Base-by-base conservation (phyloP, 2,329 filamentous ascomycete genomes). In the Aureobasidium pullulans region DNA sequence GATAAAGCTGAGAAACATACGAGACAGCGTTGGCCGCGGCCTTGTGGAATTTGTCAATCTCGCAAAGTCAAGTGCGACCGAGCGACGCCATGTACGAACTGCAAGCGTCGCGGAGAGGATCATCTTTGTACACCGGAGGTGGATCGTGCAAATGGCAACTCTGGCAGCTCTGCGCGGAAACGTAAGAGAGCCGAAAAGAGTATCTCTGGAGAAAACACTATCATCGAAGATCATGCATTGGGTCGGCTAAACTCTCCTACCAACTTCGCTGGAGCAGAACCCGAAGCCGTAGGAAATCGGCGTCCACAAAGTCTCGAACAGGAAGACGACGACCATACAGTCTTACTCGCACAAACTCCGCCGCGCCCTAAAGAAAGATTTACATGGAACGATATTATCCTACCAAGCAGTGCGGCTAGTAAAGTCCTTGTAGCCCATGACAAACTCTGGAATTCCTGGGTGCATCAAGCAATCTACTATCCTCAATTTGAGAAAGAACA, bases 21-120 rank as follows among this genome's bases (percentile, higher is more conserved):
- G 19, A 34, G 46, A 48, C 31, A 34, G n/a, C 46, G 46, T 4
- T 48, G 46, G 46, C 46, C 46, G 19, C 28, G 29, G 19, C 46
- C 46, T 16, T 48, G 46, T 10, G 11, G 46, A 4, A 48, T 34
- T n/a, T 48, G 46, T 23, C 31, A 34, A 11, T 48, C 31, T 19
- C 29, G 46, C n/a, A 48, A 48, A 48, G 46, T 48, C 46, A 34
- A 48, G 31, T 36, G 46, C 46, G 46, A 48, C n/a, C 46, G 46
- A 34, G 46, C 15, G 8, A 48, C 31, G 19, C 29, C 46, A 36
- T 48, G 46, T 36, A 48, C 44, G 15, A 47, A 47, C 11, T 47
- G 44, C 29, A 19, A 47, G 11, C 44, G 44, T 15, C 29, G 44
- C 10, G 44, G 44, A 11, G 44, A 47, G 28, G 44, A 47, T 7